Evolutionary conservation across 352 stramenopile species (phyloP).

Genomic region (Globisporangium solare): DNA sequence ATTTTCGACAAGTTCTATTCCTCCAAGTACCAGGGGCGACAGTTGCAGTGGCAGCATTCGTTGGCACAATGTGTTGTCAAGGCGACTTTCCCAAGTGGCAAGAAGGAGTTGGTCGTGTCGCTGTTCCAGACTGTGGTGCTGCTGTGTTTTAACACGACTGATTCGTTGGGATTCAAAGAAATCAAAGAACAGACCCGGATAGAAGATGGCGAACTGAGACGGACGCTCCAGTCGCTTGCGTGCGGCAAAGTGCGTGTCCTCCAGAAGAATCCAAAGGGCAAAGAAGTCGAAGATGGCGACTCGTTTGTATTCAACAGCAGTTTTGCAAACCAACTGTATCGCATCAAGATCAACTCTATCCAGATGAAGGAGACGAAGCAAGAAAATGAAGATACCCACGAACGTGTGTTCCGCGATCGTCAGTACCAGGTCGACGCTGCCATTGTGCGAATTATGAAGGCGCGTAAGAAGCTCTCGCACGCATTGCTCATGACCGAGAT

Average conservation of each 20-base stretch:
- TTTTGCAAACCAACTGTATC: conserved; percentile 86
- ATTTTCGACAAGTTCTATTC: conserved; percentile 90
- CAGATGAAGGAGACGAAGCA: conserved; percentile 94
- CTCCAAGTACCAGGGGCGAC: conserved; percentile 83
- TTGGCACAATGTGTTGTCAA: conserved; percentile 88
- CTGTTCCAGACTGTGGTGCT: conserved; percentile 87
- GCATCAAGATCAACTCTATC: conserved; percentile 95
- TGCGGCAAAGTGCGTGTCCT: conserved; percentile 89
- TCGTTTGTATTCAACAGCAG: conserved; percentile 82
- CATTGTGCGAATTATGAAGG: conserved; percentile 99
- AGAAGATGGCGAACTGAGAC: conserved; percentile 86
- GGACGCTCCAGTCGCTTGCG: conserved; percentile 86
- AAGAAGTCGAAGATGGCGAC: conserved; percentile 83
- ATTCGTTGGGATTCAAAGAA: conserved; percentile 75
- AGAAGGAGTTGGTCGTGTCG: conserved; percentile 87
- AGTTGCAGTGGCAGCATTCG: conserved; percentile 90
- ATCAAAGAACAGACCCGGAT: conserved; percentile 88
- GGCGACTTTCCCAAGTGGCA: conserved; percentile 68
- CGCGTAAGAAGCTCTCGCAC: conserved; percentile 94
- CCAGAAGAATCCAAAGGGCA: conserved; percentile 82
- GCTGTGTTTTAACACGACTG: conserved; percentile 72
- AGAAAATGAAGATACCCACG: conserved; percentile 92
- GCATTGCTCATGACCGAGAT: conserved; percentile 96
- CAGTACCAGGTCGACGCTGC: conserved; percentile 94
- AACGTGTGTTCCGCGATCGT: conserved; percentile 91